Evolutionary conservation across 2,329 filamentous ascomycete species (phyloP).

Genomic region (Alternaria angustiovoidea): DNA sequence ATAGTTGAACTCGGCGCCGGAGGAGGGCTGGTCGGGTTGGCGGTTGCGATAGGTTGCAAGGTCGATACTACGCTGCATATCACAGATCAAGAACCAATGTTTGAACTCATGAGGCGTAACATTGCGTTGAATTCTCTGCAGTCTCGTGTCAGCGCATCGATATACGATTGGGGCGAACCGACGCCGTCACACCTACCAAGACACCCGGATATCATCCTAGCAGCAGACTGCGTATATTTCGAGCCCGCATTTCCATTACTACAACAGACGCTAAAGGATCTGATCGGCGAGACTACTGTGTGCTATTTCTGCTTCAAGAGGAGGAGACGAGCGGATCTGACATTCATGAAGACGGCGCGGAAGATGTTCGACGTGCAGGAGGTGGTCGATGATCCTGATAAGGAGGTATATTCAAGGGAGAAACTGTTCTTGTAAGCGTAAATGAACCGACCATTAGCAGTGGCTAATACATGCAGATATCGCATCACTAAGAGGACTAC

Average conservation of each 20-base stretch:
- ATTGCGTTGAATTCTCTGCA: conserved; percentile 79
- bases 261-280: conserved; percentile 76
- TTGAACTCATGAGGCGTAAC: conserved; percentile 84
- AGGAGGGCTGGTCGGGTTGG: conserved; percentile 81
- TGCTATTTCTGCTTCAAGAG: conserved; percentile 97
- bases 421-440: conserved; percentile 60
- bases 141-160: conserved; percentile 67
- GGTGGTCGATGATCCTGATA: conserved; percentile 60
- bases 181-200: conserved; percentile 54
- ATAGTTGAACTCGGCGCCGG: conserved; percentile 95
- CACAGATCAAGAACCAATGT: conserved; percentile 89
- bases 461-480: conserved; percentile 22
- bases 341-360: conserved; percentile 60
- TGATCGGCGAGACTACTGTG: conserved; percentile 71
- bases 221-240: conserved; percentile 76
- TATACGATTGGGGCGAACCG: conserved; percentile 78
- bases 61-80: conserved; percentile 71
- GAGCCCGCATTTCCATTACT: conserved; percentile 93
- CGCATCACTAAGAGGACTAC: conserved; percentile 30
- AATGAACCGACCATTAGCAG: background rate
- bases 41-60: conserved; percentile 64
- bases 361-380: conserved; percentile 59
- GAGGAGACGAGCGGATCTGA: conserved; percentile 73
- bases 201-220: conserved; percentile 83
- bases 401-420: conserved; percentile 55